These are phyloP conservation scores for Populus hybrid DNA, from an alignment of 441 rosid species.

Conservation along the genomic window DNA sequence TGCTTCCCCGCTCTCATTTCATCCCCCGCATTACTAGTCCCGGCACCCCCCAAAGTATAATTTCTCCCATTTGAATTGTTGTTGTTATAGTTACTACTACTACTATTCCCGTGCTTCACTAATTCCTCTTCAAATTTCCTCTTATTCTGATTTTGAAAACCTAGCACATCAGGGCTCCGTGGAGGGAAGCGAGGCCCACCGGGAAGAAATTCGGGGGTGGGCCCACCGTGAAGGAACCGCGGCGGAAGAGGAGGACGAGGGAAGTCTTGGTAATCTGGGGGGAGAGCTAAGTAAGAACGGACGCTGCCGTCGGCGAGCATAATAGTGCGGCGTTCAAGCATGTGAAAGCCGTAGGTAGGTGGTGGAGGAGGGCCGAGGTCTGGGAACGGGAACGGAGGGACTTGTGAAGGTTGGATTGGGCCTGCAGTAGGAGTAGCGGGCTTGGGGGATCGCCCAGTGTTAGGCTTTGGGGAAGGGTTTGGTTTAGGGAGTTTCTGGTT, in stretches of 20 bases:
- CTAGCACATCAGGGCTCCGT: conserved; percentile 37
- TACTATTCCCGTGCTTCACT: conserved; percentile 25
- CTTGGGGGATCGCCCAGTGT: conserved; percentile 27
- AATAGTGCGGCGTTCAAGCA: conserved; percentile 91
- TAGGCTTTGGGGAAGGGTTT: conserved; percentile 37
- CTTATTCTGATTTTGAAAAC: conserved; percentile 31
- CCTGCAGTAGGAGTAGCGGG: neutral
- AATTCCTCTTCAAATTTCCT: conserved; percentile 50
- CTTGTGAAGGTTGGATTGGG: conserved; percentile 23
- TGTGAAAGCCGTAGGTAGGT: conserved; percentile 85
- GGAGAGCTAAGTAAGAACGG: conserved; percentile 93
- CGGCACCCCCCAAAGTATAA: conserved; percentile 30
- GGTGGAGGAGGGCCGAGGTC: conserved; percentile 72
- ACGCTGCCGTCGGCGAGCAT: conserved; percentile 85
- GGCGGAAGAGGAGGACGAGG: conserved; percentile 35
- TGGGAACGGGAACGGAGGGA: conserved; percentile 42
- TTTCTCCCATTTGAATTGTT: conserved; percentile 32
- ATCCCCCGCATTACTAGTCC: conserved; percentile 41
- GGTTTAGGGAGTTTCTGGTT: conserved; percentile 35
- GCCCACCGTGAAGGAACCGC: conserved; percentile 29
- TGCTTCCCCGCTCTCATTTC: conserved; percentile 58
- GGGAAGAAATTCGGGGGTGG: neutral
- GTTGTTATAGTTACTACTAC: neutral
- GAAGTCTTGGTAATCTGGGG: conserved; percentile 80
- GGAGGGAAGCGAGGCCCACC: conserved; percentile 23